phyloP scores from a whole-genome alignment of 208 protist species.

The Vickermania ingenoplastis region DNA sequence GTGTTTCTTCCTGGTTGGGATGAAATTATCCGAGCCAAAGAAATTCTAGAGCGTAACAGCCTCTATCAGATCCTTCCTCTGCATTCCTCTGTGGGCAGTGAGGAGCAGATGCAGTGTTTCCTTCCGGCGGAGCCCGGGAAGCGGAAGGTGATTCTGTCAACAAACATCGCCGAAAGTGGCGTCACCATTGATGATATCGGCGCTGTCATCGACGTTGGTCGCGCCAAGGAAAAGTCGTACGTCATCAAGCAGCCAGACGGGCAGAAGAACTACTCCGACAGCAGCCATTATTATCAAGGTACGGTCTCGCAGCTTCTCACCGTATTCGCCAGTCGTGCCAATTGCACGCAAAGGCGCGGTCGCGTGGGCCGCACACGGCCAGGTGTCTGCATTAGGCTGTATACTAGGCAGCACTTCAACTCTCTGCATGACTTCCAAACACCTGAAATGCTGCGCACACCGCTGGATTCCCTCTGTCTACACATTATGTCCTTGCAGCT shows the following conservation, averaged over 20 bases:
- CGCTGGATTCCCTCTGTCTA: slow-evolving; percentile 91
- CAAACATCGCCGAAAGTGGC: slow-evolving; percentile 99
- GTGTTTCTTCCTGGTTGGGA: slow-evolving; percentile 92
- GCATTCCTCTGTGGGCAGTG: slow-evolving; percentile 90
- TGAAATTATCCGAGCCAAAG: slow-evolving; percentile 72
- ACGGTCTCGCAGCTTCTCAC: slow-evolving; percentile 48
- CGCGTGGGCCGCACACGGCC: slow-evolving; percentile 90
- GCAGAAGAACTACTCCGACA: slow-evolving; percentile 15
- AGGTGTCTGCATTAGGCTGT: slow-evolving; percentile 92
- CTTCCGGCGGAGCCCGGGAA: slow-evolving; percentile 84
- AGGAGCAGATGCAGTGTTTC: slow-evolving; percentile 97
- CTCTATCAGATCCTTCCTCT: slow-evolving; percentile 70
- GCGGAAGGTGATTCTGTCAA: slow-evolving; percentile 97
- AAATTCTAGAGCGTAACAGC: slow-evolving; percentile 64
- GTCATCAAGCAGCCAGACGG: slow-evolving; percentile 36
- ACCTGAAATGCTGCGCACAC: slow-evolving; percentile 92
- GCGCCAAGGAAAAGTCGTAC: slow-evolving; percentile 94
- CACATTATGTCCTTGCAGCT: slow-evolving; percentile 55
- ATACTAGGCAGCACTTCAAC: slow-evolving; percentile 74
- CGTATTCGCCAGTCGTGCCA: slow-evolving; percentile 78
- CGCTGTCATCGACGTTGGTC: slow-evolving; percentile 96
- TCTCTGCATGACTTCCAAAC: slow-evolving; percentile 79
- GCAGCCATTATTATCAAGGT: neutral
- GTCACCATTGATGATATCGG: slow-evolving; percentile 99
- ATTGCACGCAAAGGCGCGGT: slow-evolving; percentile 90